Percentiles rank a stretch among this genome's conserved stretches.
Conservation (phyloP, 2,329 filamentous ascomycete species). For the Hypoxylon sp. region DNA sequence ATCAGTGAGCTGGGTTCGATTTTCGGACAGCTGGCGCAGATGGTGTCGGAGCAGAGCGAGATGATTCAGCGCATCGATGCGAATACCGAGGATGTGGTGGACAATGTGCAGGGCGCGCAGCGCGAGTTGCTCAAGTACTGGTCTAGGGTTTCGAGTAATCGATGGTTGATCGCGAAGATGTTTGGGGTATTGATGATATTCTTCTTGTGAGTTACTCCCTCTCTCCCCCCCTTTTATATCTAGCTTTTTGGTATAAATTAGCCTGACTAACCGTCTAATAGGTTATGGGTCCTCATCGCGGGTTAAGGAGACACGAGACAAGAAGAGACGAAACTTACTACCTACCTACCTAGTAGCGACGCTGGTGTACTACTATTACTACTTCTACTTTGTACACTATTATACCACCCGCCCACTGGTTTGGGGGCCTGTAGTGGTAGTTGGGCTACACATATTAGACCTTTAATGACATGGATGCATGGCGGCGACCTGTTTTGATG, state of each 20-base stretch:
- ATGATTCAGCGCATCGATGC: conserved; percentile 98
- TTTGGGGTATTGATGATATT: conserved; percentile 96
- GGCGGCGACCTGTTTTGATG: conserved; percentile 29
- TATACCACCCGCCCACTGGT: conserved; percentile 29
- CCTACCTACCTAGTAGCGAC: conserved; percentile 30
- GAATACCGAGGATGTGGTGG: conserved; percentile 97
- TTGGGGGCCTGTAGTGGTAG: conserved; percentile 20
- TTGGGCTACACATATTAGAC: conserved; percentile 43
- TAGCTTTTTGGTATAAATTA: neutral
- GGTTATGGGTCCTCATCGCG: conserved; percentile 78
- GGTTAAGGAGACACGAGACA: conserved; percentile 57
- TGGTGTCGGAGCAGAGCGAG: conserved; percentile 95
- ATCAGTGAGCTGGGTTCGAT: conserved; percentile 93
- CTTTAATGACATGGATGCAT: conserved; percentile 39
- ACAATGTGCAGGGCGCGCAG: conserved; percentile 98
- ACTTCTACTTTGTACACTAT: conserved; percentile 48
- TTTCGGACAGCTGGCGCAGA: conserved; percentile 93
- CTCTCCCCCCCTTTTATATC: neutral
- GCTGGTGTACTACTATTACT: conserved; percentile 38
- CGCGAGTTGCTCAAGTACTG: conserved; percentile 97
- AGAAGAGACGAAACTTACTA: conserved; percentile 28
- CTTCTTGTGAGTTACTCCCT: conserved; percentile 71
- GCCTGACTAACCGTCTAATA: conserved; percentile 47
- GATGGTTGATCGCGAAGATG: conserved; percentile 92
- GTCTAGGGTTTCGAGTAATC: conserved; percentile 92